Evolutionary conservation across 371 early-diverging fungal species (phyloP).

Genomic region (Fennellomyces sp.): DNA sequence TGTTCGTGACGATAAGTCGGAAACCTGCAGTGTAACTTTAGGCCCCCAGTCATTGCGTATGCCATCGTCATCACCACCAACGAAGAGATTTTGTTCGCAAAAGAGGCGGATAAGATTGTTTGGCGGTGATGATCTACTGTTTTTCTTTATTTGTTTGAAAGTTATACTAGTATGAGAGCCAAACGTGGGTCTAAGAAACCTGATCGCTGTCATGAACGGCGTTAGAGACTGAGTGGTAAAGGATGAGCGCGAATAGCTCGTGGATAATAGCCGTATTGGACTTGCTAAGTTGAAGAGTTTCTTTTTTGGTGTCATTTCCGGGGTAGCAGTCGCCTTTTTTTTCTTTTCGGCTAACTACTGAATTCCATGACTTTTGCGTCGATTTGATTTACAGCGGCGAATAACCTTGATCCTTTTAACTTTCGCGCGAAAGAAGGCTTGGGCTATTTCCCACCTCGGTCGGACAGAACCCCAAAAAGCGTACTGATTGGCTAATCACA

Average conservation of each 20-base stretch:
- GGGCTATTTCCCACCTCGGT: conserved; percentile 6
- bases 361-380: not conserved
- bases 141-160: no score
- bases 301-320: conserved; percentile 13
- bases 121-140: no score
- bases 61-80: not conserved
- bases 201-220: no score
- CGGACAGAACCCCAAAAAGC: conserved; percentile 5
- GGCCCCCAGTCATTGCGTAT: conserved; percentile 4
- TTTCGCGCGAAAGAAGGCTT: conserved; percentile 17
- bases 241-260: no score
- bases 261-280: not conserved
- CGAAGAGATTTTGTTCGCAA: no score
- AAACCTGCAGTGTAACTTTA: conserved; percentile 4
- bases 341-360: not conserved
- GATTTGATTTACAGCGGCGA: conserved; percentile 16
- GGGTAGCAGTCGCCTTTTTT: not conserved
- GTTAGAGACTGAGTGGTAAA: no score
- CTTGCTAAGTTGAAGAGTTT: not conserved
- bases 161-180: no score
- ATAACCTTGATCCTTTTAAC: conserved; percentile 4
- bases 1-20: conserved; percentile 4
- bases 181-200: no score
- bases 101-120: no score
- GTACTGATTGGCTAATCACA: conserved; percentile 5